Base-by-base conservation (phyloP, 2,329 filamentous ascomycete genomes). In the Decorospora gaudefroyi region DNA sequence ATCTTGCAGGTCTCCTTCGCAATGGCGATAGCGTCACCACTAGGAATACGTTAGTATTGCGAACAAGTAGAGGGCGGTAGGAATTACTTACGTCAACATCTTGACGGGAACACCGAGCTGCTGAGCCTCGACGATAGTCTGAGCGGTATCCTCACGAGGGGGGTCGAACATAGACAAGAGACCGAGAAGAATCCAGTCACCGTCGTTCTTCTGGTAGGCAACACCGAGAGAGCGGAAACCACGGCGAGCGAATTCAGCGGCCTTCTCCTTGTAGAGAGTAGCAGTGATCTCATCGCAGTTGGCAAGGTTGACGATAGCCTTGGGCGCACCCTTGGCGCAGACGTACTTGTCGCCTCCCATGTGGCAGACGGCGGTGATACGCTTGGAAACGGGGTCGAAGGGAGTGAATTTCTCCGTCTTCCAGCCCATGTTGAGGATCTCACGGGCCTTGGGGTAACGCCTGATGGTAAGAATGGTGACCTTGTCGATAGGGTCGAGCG, bases 1-100 rank as follows among this genome's bases (percentile, higher is more conserved):
- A 88, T 88, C 77, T 88, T 87, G 81, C 86, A 89, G 58, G 86
- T 89, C 74, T 89, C 86, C 77, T 88, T 88, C 47, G 86, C 86
- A 57, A 89, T 89, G 61, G 86, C 85, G 61, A 88, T 86, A 55
- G 86, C 86, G 68, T 89, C 86, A 80, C 86, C 86, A 74, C 54
- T 59, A 25, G 9, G 3, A 6, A 21, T 32, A 26, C 41, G 36
- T 46, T 42, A 42, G 49, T 29, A 18, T 12, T 13, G 3, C 8
- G 11, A 27, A 30, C 3, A 16, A 17, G 2, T 9, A n/a, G 8
- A 27, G 16, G 29, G n/a, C n/a, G n/a, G n/a, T n/a, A 13, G 13
- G 5, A 18, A 5, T 15, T 3, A 53, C 54, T 53, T 53, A 57
- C 54, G 86, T 89, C 72, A 89, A 76, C 86, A 89, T 89, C 82